Evolutionary conservation across 1,284 basidiomycete genomes (phyloP).

Genomic region (Cutaneotrichosporon mucoides): DNA sequence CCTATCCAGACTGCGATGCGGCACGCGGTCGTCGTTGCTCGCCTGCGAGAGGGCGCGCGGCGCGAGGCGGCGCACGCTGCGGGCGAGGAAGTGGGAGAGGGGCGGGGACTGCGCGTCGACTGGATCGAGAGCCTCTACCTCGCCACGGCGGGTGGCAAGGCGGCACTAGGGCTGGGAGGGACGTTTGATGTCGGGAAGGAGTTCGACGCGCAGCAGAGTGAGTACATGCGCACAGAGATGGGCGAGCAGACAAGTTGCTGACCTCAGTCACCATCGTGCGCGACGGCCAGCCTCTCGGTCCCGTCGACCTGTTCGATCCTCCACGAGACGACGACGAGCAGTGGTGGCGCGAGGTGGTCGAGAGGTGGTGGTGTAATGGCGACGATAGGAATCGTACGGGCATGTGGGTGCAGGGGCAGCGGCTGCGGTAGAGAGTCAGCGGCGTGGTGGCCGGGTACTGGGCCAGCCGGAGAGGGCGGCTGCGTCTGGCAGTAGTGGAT

Average conservation of each 20-base stretch:
- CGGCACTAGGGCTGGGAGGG: constrained; percentile 60
- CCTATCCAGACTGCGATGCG: constrained; percentile 75
- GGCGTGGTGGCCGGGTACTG: no score
- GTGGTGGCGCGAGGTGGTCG: no score
- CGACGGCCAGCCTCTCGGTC: constrained; percentile 53
- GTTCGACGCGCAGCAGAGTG: constrained; percentile 77
- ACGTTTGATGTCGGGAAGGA: constrained; percentile 63
- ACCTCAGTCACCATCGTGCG: constrained; percentile 21
- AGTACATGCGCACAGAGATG: constrained; percentile 40
- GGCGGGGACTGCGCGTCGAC: constrained; percentile 60
- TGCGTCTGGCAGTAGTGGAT: constrained; percentile 52
- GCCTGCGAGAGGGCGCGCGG: constrained; percentile 64
- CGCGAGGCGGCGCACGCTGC: constrained; percentile 13
- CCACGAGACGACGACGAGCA: constrained; percentile 28
- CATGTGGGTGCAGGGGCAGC: constrained; percentile 87
- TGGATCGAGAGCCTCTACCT: constrained; percentile 77
- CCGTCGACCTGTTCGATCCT: constrained; percentile 60
- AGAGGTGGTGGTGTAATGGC: constrained; percentile 54
- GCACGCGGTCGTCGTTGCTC: constrained; percentile 64
- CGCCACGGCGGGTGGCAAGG: constrained; percentile 70
- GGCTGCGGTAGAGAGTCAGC: constrained; percentile 66
- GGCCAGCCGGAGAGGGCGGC: constrained; percentile 64
- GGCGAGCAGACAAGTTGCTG: no score
- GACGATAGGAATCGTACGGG: no score
- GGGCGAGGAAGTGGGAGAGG: no score